Percentiles rank a stretch among this genome's conserved stretches.
phyloP scores from a whole-genome alignment of 2,329 filamentous ascomycete genomes.

The Apiospora kogelbergensis region DNA sequence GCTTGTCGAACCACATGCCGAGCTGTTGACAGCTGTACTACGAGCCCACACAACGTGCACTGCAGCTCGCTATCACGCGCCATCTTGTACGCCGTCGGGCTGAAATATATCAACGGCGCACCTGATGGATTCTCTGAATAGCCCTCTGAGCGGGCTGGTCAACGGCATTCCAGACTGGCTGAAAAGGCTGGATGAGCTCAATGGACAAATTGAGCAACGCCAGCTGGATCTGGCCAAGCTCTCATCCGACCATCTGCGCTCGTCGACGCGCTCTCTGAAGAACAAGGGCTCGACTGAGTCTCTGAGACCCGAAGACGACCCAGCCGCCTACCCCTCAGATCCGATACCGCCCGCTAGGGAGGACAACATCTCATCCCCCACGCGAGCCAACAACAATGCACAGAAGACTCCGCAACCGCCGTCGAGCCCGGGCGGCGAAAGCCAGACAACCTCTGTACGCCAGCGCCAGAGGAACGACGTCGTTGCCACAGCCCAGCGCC shows the following conservation, averaged over 20 bases:
- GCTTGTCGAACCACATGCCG: constrained; percentile 3
- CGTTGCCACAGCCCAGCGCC: constrained; percentile 44
- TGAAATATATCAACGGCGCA: not conserved
- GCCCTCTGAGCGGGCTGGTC: constrained; percentile 52
- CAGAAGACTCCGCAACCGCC: constrained; percentile 20
- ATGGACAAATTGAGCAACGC: constrained; percentile 59
- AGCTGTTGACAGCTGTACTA: not conserved
- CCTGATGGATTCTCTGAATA: not conserved
- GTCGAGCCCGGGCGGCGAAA: constrained; percentile 34
- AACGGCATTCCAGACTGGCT: constrained; percentile 61
- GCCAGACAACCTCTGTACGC: constrained; percentile 35
- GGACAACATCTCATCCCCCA: constrained; percentile 15
- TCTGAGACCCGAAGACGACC: constrained; percentile 46
- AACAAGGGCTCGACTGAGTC: constrained; percentile 56
- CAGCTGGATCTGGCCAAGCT: constrained; percentile 59
- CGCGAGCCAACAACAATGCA: constrained; percentile 15
- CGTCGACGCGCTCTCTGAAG: constrained; percentile 41
- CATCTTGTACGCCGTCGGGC: not conserved
- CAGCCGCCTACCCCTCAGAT: constrained; percentile 19
- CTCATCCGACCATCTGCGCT: constrained; percentile 30
- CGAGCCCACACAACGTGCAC: not conserved
- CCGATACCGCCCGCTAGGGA: constrained; percentile 11
- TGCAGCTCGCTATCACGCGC: not conserved
- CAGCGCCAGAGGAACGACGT: constrained; percentile 45
- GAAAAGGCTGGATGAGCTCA: constrained; percentile 58